A percentile compares a stretch with the other conserved stretches of the same genome.
Conservation (phyloP, 352 stramenopile genomes). For the Phytophthora quininea region DNA sequence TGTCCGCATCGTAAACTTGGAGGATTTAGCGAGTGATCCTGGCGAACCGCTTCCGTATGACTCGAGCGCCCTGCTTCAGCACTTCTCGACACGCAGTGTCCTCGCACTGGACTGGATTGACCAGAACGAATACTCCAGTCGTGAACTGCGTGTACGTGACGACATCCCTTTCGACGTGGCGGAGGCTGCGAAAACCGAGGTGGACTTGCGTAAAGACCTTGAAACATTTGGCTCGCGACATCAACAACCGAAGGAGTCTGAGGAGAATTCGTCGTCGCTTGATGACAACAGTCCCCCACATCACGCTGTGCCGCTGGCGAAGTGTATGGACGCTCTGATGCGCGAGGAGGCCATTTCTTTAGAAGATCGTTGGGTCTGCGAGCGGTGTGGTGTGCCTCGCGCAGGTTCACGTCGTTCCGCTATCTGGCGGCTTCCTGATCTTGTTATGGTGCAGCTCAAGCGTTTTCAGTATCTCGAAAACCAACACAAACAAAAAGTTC, state of each 20-base stretch:
- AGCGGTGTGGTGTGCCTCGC: constrained; percentile 66
- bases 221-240: constrained; percentile 12
- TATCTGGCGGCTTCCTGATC: constrained; percentile 76
- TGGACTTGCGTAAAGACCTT: constrained; percentile 29
- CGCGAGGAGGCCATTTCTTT: constrained; percentile 72
- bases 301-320: constrained; percentile 51
- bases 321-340: constrained; percentile 79
- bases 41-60: constrained; percentile 54
- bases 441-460: constrained; percentile 91
- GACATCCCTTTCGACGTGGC: constrained; percentile 41
- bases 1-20: constrained; percentile 63
- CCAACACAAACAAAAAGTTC: constrained; percentile 83
- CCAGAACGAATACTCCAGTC: constrained; percentile 35
- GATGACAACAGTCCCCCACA: constrained; percentile 34
- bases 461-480: constrained; percentile 90
- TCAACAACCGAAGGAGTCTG: constrained; percentile 3
- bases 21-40: constrained; percentile 49
- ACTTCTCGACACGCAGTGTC: constrained; percentile 80
- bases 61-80: constrained; percentile 58
- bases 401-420: constrained; percentile 63
- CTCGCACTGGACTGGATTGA: constrained; percentile 75
- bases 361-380: constrained; percentile 79
- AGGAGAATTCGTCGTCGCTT: neutral
- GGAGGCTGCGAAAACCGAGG: constrained; percentile 33
- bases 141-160: constrained; percentile 32